Evolutionary conservation across 1,139 yeast genomes (phyloP), one percentile per base, ranked within the genome.

Genomic region (Yamadazyma blattariae): DNA sequence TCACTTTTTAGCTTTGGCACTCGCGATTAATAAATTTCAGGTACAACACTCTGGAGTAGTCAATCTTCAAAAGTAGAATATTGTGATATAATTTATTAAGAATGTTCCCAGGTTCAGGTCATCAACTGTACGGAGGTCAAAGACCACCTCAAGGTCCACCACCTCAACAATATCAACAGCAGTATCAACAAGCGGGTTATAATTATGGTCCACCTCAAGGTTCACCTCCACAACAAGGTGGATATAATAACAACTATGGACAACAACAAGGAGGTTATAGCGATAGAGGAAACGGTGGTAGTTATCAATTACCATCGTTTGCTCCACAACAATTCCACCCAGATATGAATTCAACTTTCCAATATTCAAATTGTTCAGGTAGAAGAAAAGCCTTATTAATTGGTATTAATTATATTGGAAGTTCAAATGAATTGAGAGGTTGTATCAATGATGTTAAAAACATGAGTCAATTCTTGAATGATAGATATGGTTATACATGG

Each of bases 361-460:
- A 80, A 56, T 85, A 84, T 63, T 86, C 95, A 25, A 77, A 78
- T 57, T 84, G 92, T 67, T 61, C 75, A 1, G 95, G 95, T 14
- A 66, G 67, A 33, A 78, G 82, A 46, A 90, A 89, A 64, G 97
- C 97, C 1, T 61, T 90, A 40, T 60, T 89, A 38, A 72, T 90
- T 36, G 97, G 97, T 8, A 84, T 88, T 61, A 90, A 90, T 63
- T 90, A 90, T 60, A 70, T 80, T 48, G 95, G 95, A 9, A 60
- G 83, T n/a, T 64, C 61, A 33, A 82, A 79, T 56, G 80, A 74
- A 45, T 67, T 90, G 41, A 67, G 82, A 37, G 97, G 97, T 1
- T 89, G 97, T 59, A 85, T 90, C 57, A 90, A 90, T 52, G 94
- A 84, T 59, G 86, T 78, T 24, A 68, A 74, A 47, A 82, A 79